Base-by-base conservation (phyloP, 2,329 filamentous ascomycete species). In the Chaetomium sp. region DNA sequence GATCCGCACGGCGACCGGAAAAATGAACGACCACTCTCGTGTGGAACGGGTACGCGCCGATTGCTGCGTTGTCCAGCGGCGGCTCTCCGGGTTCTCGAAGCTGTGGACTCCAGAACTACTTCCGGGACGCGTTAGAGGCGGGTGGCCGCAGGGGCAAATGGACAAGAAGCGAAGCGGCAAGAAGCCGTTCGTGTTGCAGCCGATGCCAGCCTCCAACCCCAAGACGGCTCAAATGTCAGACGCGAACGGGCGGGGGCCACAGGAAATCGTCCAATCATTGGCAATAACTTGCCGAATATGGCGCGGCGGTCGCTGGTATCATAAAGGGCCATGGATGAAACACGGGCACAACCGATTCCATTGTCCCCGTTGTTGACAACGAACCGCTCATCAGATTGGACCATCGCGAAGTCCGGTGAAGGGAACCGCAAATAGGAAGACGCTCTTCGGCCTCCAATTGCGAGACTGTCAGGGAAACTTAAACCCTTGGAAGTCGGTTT, bases 321-420 rank as follows among this genome's bases (percentile, higher is more conserved):
- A 27, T 27, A 27, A 27, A 27, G 19, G 19, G 19, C 19, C 19
- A 27, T 27, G 19, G 19, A 27, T 27, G 19, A 27, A 27, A 27
- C 19, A 27, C 19, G 19, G 19, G 19, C 19, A 27, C 3, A 27
- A 3, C 19, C 19, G 19, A 27, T 27, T 27, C 19, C 19, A 27
- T 27, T 27, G 19, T 27, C 19, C 37, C 4, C 19, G 14, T 48
- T 53, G 37, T 52, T 38, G 47, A 38, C 47, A 41, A 49, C 46
- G 42, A 45, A 45, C 54, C 53, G 59, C 59, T 58, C 55, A 54
- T 37, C 46, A 55, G 46, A 14, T 38, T 52, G 55, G 60, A 61
- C 52, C 44, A 48, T 46, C 49, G 58, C 50, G 49, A 58, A 61
- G 59, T 62, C 61, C 60, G 61, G 60, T 62, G 62, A 64, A 61